Percentiles rank a stretch among this genome's conserved stretches.
Conservation (phyloP, 2,329 filamentous ascomycete species). For the Sporothrix sp. region DNA sequence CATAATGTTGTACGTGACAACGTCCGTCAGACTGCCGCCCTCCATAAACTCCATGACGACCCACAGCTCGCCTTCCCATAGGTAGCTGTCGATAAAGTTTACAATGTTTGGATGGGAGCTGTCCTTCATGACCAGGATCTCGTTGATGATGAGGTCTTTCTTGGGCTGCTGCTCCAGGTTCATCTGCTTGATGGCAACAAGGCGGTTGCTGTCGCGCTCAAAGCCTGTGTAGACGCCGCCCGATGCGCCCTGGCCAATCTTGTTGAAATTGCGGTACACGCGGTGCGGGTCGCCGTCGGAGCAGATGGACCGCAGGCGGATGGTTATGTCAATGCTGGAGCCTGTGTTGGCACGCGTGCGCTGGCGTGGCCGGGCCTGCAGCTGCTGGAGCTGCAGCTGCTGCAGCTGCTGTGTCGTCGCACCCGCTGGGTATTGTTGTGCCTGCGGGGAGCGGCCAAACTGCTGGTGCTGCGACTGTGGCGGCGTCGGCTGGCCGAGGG, state of each 20-base stretch:
- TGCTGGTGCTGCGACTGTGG: conserved; percentile 45
- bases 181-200: conserved; percentile 99
- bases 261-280: conserved; percentile 77
- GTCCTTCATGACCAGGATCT: conserved; percentile 98
- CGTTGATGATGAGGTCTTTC: conserved; percentile 98
- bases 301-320: conserved; percentile 79
- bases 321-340: conserved; percentile 64
- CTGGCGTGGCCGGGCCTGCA: conserved; percentile 57
- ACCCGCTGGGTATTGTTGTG: conserved; percentile 18
- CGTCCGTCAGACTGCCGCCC: conserved; percentile 91
- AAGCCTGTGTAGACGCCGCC: conserved; percentile 92
- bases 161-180: conserved; percentile 97
- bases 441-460: conserved; percentile 29
- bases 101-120: conserved; percentile 98
- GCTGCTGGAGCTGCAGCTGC: conserved; percentile 17
- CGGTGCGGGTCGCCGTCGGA: conserved; percentile 80
- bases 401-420: conserved; percentile 14
- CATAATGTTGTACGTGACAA: conserved; percentile 99
- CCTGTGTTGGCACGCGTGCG: conserved; percentile 64
- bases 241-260: conserved; percentile 95
- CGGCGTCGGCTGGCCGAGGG: conserved; percentile 31
- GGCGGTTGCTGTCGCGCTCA: conserved; percentile 70
- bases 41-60: conserved; percentile 99
- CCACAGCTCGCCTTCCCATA: conserved; percentile 86
- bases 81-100: conserved; percentile 96